Evolutionary conservation across 129 eudicot species (phyloP), one percentile per base, ranked within the genome.

Genomic region (Chrysanthemum seticuspe): DNA sequence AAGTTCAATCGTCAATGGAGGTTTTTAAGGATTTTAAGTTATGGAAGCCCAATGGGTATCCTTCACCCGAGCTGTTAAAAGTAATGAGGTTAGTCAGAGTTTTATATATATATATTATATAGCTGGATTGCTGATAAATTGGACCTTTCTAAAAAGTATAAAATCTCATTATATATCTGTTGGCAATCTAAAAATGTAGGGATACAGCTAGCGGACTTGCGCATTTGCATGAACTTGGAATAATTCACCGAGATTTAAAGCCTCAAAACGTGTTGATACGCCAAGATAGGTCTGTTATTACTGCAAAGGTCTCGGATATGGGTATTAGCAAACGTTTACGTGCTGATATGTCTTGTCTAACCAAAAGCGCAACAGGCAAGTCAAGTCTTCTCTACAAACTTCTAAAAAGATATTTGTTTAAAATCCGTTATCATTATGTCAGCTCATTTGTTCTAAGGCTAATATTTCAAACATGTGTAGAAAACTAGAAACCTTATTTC

Each of bases 251-350:
- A 55, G 97, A 88, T 65, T 55, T 92, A 48, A 92, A 92, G 85
- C 97, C 97, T 77, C 93, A 85, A 72, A 92, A 92, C 77, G 93
- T 92, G 50, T 78, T 92, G 76, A 83, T 92, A 82, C 80, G 83
- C 67, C 85, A 85, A 82, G 93, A 88, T 29, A 87, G 67, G 57
- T 74, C 83, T 13, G 0, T 6, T 40, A 69, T 88, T 21, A 79
- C 80, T 53, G 97, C 96, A 34, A 92, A 92, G 80, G 89, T 92
- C 48, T 92, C 97, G 4, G 97, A 92, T 89, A 92, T 92, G 97
- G 97, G 97, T 18, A 92, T 92, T 73, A 92, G 97, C 89, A 92
- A 89, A 78, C 97, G 81, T 21, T 83, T 92, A 23, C 69, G 76
- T 65, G 96, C 83, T 52, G 87, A 83, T 60, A 79, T 72, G 89